Evolutionary conservation across 306 rosid genomes (phyloP), one percentile per base, ranked within the genome.

Genomic region (Prunus salicina): DNA sequence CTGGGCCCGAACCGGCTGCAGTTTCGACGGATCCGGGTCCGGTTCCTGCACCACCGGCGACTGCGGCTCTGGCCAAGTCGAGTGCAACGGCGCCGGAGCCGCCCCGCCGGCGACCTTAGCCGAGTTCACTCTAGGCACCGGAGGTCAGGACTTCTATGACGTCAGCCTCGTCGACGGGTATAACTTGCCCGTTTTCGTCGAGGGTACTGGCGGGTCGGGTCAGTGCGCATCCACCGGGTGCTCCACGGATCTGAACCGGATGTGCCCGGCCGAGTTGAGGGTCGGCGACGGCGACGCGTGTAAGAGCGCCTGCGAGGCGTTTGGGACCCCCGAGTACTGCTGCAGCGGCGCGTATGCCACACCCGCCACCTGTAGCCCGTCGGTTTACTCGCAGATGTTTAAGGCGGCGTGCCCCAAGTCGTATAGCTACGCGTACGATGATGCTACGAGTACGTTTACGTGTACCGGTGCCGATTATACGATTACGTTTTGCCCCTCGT

Each of bases 131-230:
- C 97, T 95, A 0, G 97, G 97, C 30, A 85, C 92, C 0, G 87
- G 90, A 1, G 98, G 98, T 11, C 96, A 84, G 76, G 98, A 95
- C 66, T 95, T 95, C 46, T 95, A 95, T 64, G 98, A 95, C 76
- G 97, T 95, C 9, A 95, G 98, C 72, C 95, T 95, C 16, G 98
- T 95, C 16, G 98, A 95, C n/a, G 98, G 98, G 1, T 95, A 90
- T 82, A 95, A 95, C 52, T 76, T 95, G 1, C 91, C 95, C 1
- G 84, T 95, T 91, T 78, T 90, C 14, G 97, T 95, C 0, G 97
- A 95, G 67, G 97, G 97, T 0, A 76, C 78, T 0, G 97, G 97
- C 51, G 97, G 98, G 81, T 85, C 93, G 72, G 97, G 97, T 78
- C 77, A 10, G 3, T 95, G 98, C 52, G 83, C 86, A 0, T 81